Evolutionary conservation across 129 eudicot species (phyloP), one percentile per base, ranked within the genome.

Genomic region (Flaveria brownii): DNA sequence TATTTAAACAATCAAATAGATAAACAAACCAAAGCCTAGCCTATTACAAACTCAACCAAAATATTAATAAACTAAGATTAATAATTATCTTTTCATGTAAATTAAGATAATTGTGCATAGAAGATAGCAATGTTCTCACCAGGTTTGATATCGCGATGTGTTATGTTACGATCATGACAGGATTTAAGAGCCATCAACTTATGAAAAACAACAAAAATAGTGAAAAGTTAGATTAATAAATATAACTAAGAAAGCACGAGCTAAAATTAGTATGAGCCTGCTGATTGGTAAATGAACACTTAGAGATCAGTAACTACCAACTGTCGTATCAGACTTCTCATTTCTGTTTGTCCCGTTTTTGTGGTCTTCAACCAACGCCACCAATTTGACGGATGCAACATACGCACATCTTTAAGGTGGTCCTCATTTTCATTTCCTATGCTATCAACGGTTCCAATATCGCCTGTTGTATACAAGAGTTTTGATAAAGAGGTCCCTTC

Each of bases 131-230:
- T 76, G 54, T 72, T 43, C 97, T 93, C 78, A 93, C 97, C 98
- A 85, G 98, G 98, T 82, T 93, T 93, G 69, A 93, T 87, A 88
- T 93, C 98, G 74, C 98, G 87, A 79, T 93, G 98, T 64, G 98
- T 93, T 78, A 93, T 84, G 76, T 90, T 88, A 49, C 97, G 96
- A 67, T 88, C 91, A 59, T 93, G 98, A 75, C 98, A 93, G 36
- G 98, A 82, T 78, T 93, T 93, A 67, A 93, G 85, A 20, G 97
- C 98, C 87, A 85, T 81, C 86, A 93, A 81, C 98, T 93, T 78
- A 63, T 41, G 41, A 73, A 52, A 73, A 60, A 76, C 4, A 63
- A 41, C 33, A 73, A 52, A 73, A 60, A 76, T 2, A 67, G 57
- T 47, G 60, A 51, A 36, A 28, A 8, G 71, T 78, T 78, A 70